phyloP scores from a whole-genome alignment of 1,139 yeast species.

The Yamadazyma blattariae region DNA sequence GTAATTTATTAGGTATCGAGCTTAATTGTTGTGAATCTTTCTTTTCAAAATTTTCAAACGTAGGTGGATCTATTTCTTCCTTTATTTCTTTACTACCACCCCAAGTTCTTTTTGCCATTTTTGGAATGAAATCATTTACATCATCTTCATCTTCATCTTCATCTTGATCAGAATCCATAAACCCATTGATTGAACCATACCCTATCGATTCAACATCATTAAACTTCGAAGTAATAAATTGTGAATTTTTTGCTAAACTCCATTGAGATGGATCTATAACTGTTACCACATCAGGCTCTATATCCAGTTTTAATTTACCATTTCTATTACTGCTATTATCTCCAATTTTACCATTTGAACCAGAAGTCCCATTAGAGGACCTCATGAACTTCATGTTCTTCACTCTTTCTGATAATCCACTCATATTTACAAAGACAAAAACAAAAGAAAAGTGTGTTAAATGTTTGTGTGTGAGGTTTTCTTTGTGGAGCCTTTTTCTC shows the following conservation, averaged over 20 bases:
- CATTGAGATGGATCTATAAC: slow-evolving; percentile 59
- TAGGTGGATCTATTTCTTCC: background rate
- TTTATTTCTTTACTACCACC: slow-evolving; percentile 13
- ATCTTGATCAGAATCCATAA: slow-evolving; percentile 14
- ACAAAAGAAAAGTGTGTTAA: no score
- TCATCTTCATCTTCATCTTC: slow-evolving; percentile 12
- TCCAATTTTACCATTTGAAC: no score
- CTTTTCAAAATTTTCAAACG: background rate
- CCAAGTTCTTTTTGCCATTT: slow-evolving; percentile 23
- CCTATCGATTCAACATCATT: slow-evolving; percentile 41
- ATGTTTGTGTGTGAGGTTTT: no score
- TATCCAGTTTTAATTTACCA: no score
- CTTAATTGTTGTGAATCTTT: background rate
- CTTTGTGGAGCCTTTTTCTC: no score
- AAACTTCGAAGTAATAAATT: no score
- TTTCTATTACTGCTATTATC: no score
- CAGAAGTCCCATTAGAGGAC: slow-evolving; percentile 6
- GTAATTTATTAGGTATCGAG: background rate
- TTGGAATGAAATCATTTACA: slow-evolving; percentile 17
- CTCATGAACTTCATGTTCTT: slow-evolving; percentile 70
- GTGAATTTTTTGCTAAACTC: slow-evolving; percentile 37
- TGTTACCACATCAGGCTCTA: no score
- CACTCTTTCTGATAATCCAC: slow-evolving; percentile 59
- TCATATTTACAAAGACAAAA: slow-evolving; percentile 23
- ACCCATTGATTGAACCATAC: slow-evolving; percentile 39